A percentile compares a stretch with the other conserved stretches of the same genome.
These are phyloP conservation scores for Cladorrhinum samala DNA, from an alignment of 495 filamentous ascomycete species.

Conservation along the genomic window DNA sequence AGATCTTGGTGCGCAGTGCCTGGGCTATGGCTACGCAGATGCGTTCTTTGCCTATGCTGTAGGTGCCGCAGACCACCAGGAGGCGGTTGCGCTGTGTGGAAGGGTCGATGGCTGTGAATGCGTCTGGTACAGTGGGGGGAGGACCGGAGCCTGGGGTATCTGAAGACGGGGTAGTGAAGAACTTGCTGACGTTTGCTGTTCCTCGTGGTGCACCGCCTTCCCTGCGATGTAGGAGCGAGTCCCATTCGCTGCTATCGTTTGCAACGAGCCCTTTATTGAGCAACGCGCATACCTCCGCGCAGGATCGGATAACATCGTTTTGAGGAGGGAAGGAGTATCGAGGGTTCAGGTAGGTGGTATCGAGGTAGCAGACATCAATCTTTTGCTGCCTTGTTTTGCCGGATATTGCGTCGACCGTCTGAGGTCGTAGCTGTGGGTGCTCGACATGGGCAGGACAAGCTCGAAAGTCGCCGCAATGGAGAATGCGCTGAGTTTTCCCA, in stretches of 20 bases:
- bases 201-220: conserved; percentile 21
- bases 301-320: conserved; percentile 76
- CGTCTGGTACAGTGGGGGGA: conserved; percentile 5
- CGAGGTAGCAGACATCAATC: conserved; percentile 91
- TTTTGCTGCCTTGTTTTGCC: conserved; percentile 72
- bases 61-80: conserved; percentile 90
- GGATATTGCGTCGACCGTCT: conserved; percentile 59
- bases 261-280: conserved; percentile 30
- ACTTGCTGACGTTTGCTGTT: conserved; percentile 34
- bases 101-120: conserved; percentile 21
- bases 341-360: conserved; percentile 94
- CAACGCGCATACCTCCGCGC: conserved; percentile 77
- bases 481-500: conserved; percentile 62
- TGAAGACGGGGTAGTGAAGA: conserved; percentile 24
- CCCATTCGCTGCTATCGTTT: conserved; percentile 28
- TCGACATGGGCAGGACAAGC: conserved; percentile 80
- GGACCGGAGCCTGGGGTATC: background rate
- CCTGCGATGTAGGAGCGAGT: conserved; percentile 21
- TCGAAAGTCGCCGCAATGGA: conserved; percentile 95
- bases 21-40: conserved; percentile 88
- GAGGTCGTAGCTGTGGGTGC: conserved; percentile 74
- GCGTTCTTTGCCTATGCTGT: conserved; percentile 95
- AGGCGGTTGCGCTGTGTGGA: conserved; percentile 44
- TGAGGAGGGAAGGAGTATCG: conserved; percentile 94
- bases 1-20: conserved; percentile 86